These are phyloP conservation scores for Emericellopsis cladophorae DNA, from an alignment of 2,329 filamentous ascomycete species.

Conservation along the genomic window DNA sequence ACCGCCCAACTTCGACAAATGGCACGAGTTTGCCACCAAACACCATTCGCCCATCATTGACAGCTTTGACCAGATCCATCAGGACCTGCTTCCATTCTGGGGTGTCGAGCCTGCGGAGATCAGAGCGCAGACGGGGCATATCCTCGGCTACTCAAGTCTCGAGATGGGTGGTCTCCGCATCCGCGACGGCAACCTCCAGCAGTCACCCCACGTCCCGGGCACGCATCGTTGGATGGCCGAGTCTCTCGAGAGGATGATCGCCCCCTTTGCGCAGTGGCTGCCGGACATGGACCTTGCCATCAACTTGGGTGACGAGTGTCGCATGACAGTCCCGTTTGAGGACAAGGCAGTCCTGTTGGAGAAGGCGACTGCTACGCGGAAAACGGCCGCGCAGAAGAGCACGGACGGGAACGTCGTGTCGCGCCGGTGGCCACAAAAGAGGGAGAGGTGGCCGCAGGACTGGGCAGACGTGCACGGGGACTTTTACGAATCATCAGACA, in stretches of 20 bases:
- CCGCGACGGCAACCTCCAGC: slow-evolving; percentile 43
- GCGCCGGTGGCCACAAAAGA: not conserved
- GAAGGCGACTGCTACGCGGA: slow-evolving; percentile 44
- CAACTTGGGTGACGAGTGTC: slow-evolving; percentile 57
- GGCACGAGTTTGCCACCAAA: slow-evolving; percentile 60
- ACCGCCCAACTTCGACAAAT: slow-evolving; percentile 66
- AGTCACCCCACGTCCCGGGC: slow-evolving; percentile 17
- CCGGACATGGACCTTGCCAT: slow-evolving; percentile 72
- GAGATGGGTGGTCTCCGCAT: slow-evolving; percentile 38
- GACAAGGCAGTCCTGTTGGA: slow-evolving; percentile 34
- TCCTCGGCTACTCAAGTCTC: slow-evolving; percentile 14
- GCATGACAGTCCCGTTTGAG: slow-evolving; percentile 44
- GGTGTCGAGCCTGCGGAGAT: slow-evolving; percentile 52
- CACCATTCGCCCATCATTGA: slow-evolving; percentile 55
- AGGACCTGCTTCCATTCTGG: slow-evolving; percentile 68
- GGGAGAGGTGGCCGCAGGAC: slow-evolving; percentile 6
- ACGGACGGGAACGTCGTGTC: not conserved
- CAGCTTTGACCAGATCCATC: slow-evolving; percentile 63
- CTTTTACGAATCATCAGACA: not conserved
- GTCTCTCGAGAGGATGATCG: slow-evolving; percentile 46
- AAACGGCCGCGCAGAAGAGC: slow-evolving; percentile 8
- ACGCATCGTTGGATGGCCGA: slow-evolving; percentile 22
- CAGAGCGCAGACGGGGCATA: slow-evolving; percentile 33
- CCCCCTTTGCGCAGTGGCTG: slow-evolving; percentile 52
- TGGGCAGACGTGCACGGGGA: slow-evolving; percentile 4